Conservation (phyloP, 805 yeast species). For the Candida oleophila region DNA sequence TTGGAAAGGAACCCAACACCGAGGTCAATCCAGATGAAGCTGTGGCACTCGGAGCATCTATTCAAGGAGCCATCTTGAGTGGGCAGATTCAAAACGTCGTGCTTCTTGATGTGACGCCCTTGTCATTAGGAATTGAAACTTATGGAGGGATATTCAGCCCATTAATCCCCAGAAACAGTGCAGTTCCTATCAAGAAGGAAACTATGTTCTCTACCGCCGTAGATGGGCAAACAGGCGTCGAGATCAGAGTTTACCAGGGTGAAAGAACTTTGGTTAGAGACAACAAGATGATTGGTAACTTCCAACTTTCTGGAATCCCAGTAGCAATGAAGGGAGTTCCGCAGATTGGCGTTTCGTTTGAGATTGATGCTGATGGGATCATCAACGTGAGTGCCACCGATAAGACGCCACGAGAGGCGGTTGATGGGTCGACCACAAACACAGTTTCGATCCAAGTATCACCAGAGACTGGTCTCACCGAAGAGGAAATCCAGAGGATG, state of each 20-base stretch:
- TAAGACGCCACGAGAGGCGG: conserved; percentile 38
- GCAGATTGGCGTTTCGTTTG: conserved; percentile 74
- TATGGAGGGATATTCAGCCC: conserved; percentile 84
- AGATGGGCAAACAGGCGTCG: conserved; percentile 83
- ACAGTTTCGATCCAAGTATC: conserved; percentile 63
- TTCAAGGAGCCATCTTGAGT: conserved; percentile 82
- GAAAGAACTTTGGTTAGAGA: conserved; percentile 77
- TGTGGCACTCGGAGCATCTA: conserved; percentile 89
- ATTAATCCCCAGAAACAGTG: conserved; percentile 71
- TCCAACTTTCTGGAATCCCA: conserved; percentile 70
- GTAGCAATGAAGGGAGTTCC: conserved; percentile 78
- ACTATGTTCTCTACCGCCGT: conserved; percentile 79
- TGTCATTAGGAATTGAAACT: conserved; percentile 80
- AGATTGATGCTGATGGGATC: conserved; percentile 79
- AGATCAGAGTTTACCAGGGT: conserved; percentile 77
- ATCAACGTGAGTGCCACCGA: conserved; percentile 59
- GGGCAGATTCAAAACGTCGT: conserved; percentile 81
- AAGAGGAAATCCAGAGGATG: conserved; percentile 62
- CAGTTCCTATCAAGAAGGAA: conserved; percentile 73
- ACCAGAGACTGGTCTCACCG: conserved; percentile 69
- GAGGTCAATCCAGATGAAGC: conserved; percentile 89
- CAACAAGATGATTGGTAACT: conserved; percentile 74
- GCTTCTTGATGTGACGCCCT: conserved; percentile 77
- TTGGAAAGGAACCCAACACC: conserved; percentile 65
- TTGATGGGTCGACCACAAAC: conserved; percentile 43